Conservation (phyloP, 192 early-diverging fungal genomes). For the Umbelopsis ramanniana region DNA sequence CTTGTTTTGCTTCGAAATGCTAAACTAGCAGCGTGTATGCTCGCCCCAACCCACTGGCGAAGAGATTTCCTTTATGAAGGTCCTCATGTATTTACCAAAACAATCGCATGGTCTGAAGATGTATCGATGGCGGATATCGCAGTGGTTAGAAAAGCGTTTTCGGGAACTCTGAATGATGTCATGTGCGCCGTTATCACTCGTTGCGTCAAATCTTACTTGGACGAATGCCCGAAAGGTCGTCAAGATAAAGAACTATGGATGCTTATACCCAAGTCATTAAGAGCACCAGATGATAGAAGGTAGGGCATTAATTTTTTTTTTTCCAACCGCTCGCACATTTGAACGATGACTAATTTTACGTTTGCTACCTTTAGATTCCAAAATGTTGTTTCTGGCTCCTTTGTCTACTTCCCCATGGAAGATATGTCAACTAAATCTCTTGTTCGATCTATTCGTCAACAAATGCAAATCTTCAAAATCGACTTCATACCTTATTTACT, state of each 20-base stretch:
- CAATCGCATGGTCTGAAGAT: conserved; percentile 40
- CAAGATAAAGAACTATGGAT: conserved; percentile 28
- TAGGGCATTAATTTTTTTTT: conserved; percentile 16
- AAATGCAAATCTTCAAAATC: conserved; percentile 32
- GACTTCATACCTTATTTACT: conserved; percentile 21
- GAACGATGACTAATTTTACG: too few relatives aligned
- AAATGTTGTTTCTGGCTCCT: conserved; percentile 35
- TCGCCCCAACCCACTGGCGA: background rate
- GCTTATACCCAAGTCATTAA: conserved; percentile 40
- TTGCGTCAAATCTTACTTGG: conserved; percentile 28
- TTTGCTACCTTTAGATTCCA: too few relatives aligned
- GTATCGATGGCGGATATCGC: conserved; percentile 29
- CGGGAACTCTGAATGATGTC: conserved; percentile 41
- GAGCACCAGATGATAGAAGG: conserved; percentile 32
- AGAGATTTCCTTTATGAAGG: conserved; percentile 32
- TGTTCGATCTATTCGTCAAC: conserved; percentile 24
- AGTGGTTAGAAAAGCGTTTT: conserved; percentile 34
- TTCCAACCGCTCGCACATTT: too few relatives aligned
- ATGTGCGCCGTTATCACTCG: conserved; percentile 34
- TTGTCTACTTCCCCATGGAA: conserved; percentile 37
- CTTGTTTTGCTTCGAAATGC: background rate
- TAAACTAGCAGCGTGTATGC: background rate
- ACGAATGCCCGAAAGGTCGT: conserved; percentile 13
- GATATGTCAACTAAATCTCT: conserved; percentile 27
- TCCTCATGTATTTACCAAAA: conserved; percentile 27